Evolutionary conservation across 441 rosid species (phyloP).

Genomic region (Adansonia grandidieri): DNA sequence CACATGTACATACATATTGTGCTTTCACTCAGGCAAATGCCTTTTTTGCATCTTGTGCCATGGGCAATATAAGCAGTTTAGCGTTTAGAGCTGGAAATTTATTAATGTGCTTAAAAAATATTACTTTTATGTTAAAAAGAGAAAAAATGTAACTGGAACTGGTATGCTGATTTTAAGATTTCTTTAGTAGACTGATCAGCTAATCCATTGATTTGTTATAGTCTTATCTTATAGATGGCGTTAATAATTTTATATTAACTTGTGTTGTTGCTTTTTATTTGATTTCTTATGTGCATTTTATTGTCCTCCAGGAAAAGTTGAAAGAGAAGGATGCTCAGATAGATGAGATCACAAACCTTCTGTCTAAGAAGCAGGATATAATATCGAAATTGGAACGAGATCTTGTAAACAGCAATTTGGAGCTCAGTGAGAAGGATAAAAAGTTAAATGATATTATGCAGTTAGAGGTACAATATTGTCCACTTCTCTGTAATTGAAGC

Average conservation of each 20-base stretch:
- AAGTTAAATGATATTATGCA: constrained; percentile 62
- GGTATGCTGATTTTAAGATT: background rate
- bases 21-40: background rate
- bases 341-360: constrained; percentile 54
- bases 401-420: constrained; percentile 62
- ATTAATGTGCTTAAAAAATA: background rate
- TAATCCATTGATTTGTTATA: constrained; percentile 2
- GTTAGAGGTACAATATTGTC: constrained; percentile 55
- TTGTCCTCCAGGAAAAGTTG: constrained; percentile 59
- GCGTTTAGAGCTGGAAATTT: background rate
- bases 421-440: constrained; percentile 69
- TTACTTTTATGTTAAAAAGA: background rate
- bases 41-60: background rate
- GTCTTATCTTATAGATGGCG: background rate
- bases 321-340: constrained; percentile 67
- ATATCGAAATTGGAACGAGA: constrained; percentile 73
- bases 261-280: background rate
- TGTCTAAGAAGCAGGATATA: constrained; percentile 63
- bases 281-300: constrained; percentile 3
- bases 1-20: background rate
- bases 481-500: background rate
- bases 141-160: background rate
- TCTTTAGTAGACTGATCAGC: constrained; percentile 1
- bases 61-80: background rate
- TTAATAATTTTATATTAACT: background rate